phyloP scores from a whole-genome alignment of 352 stramenopile species.

The Thalassiosira mediterranea region DNA sequence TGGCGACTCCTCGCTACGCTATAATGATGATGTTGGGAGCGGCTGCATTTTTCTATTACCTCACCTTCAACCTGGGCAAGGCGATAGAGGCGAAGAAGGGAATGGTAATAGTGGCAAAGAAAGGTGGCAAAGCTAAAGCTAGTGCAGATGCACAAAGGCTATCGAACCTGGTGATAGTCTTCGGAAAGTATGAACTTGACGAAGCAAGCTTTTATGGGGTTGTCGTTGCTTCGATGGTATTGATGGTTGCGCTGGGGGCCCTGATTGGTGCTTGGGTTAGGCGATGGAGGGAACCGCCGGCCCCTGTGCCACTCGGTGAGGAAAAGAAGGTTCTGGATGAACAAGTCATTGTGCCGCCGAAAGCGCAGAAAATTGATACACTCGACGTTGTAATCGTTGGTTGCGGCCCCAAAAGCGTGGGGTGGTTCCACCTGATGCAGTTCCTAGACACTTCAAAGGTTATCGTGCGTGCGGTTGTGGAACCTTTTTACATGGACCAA shows the following conservation, averaged over 20 bases:
- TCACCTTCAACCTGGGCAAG: constrained; percentile 29
- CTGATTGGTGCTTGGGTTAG: constrained; percentile 35
- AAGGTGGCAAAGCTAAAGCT: too few relatives aligned
- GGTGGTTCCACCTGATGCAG: constrained; percentile 75
- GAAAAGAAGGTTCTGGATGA: background rate
- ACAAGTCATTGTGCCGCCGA: background rate
- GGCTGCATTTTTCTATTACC: constrained; percentile 17
- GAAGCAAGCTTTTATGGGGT: constrained; percentile 29
- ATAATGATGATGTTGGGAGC: constrained; percentile 10
- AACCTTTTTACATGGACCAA: constrained; percentile 67
- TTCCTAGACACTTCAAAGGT: constrained; percentile 64
- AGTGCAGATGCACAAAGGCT: constrained; percentile 1
- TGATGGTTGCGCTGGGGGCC: constrained; percentile 31
- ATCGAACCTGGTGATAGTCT: constrained; percentile 24
- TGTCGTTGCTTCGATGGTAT: constrained; percentile 33
- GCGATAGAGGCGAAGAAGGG: constrained; percentile 15
- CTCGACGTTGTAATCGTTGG: constrained; percentile 70
- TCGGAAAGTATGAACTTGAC: constrained; percentile 37
- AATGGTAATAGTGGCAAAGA: background rate
- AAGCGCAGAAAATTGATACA: constrained; percentile 4
- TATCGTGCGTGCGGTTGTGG: constrained; percentile 59
- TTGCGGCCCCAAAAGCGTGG: constrained; percentile 62
- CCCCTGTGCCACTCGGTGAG: too few relatives aligned
- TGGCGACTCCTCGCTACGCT: background rate
- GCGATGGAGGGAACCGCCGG: constrained; percentile 2